These are phyloP conservation scores for Fusarium buxicola DNA, from an alignment of 2,329 filamentous ascomycete species.

Conservation along the genomic window DNA sequence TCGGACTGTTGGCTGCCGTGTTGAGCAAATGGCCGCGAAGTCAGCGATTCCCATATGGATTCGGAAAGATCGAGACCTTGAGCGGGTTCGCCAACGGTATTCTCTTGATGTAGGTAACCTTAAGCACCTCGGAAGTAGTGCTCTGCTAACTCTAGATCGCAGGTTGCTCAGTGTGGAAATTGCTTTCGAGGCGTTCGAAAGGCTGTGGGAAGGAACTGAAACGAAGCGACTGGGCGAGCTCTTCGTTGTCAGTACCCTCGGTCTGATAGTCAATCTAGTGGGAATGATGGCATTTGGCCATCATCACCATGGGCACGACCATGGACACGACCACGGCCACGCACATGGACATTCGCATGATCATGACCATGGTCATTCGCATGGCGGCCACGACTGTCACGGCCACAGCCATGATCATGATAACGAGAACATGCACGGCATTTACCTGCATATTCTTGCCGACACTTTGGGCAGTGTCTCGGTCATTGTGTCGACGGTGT, in stretches of 20 bases:
- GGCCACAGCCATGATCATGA: conserved; percentile 67
- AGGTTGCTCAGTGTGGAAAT: conserved; percentile 96
- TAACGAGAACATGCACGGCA: conserved; percentile 98
- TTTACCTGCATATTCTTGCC: conserved; percentile 94
- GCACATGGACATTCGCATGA: conserved; percentile 48
- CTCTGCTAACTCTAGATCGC: conserved; percentile 24
- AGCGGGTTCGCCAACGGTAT: conserved; percentile 97
- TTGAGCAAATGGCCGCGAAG: conserved; percentile 97
- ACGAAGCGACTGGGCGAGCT: conserved; percentile 88
- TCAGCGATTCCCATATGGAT: conserved; percentile 90
- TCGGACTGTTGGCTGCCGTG: conserved; percentile 91
- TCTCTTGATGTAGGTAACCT: conserved; percentile 78
- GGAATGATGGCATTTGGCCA: conserved; percentile 88
- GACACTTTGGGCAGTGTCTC: conserved; percentile 95
- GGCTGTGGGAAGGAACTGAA: conserved; percentile 84
- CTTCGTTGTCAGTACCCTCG: conserved; percentile 86
- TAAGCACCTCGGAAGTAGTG: not conserved
- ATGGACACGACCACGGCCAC: conserved; percentile 47
- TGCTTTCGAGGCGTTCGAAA: conserved; percentile 91
- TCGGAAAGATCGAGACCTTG: conserved; percentile 95
- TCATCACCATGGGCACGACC: conserved; percentile 63
- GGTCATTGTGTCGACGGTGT: conserved; percentile 89
- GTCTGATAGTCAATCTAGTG: conserved; percentile 89
- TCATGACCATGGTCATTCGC: conserved; percentile 56
- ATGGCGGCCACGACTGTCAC: conserved; percentile 54